These are phyloP conservation scores for Globisporangium splendens DNA, from an alignment of 352 stramenopile genomes.

Conservation along the genomic window DNA sequence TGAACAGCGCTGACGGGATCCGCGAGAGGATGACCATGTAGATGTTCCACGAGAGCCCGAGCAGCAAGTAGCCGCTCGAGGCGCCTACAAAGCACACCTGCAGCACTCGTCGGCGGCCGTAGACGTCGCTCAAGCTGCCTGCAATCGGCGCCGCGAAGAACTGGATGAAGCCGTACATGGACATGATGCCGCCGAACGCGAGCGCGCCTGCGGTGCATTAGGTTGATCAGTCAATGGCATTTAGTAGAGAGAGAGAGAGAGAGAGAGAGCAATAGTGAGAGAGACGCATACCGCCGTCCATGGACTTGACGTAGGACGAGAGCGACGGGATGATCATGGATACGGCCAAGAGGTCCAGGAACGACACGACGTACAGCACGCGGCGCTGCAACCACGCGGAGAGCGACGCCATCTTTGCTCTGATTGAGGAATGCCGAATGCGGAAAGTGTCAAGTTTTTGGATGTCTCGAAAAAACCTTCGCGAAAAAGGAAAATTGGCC, in stretches of 20 bases:
- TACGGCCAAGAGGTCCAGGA: conserved; percentile 78
- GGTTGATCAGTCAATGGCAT: not conserved
- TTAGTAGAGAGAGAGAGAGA: not conserved
- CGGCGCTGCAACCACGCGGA: conserved; percentile 27
- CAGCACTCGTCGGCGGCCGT: conserved; percentile 51
- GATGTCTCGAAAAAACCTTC: no score
- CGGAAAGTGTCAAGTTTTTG: no score
- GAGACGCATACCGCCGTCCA: conserved; percentile 48
- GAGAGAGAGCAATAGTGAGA: not conserved
- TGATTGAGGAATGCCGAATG: not conserved
- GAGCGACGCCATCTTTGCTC: not conserved
- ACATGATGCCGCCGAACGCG: conserved; percentile 75
- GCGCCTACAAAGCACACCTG: conserved; percentile 62
- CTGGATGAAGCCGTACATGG: conserved; percentile 83
- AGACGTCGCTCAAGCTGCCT: conserved; percentile 70
- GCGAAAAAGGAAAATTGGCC: not conserved
- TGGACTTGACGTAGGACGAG: conserved; percentile 69
- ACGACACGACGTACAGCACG: conserved; percentile 75
- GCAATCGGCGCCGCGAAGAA: conserved; percentile 76
- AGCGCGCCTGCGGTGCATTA: conserved; percentile 33
- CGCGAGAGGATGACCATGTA: conserved; percentile 75
- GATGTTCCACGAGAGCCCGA: conserved; percentile 75
- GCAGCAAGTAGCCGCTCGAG: conserved; percentile 58
- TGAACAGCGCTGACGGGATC: conserved; percentile 70
- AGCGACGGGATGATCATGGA: conserved; percentile 86